Evolutionary conservation across 306 rosid species (phyloP), one percentile per base, ranked within the genome.

Genomic region (Quercus mongolica): DNA sequence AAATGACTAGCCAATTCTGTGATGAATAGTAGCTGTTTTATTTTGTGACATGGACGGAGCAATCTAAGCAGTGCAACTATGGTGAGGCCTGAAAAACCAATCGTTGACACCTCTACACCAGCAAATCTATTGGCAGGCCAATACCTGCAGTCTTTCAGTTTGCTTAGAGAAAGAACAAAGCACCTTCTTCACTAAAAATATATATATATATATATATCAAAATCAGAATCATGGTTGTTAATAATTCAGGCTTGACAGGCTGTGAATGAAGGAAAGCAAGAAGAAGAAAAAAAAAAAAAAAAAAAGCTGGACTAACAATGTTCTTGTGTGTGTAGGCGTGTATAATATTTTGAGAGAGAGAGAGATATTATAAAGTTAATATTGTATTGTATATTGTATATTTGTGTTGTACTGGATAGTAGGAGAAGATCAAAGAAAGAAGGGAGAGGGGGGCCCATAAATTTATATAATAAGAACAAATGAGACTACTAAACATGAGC

Each of bases 241-340:
- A 92, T 91, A 84, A 94, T 90, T 92, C 87, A 83, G 85, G 82
- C 73, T 82, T 89, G 96, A 91, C 97, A 92, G 98, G 85, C 97
- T 94, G 98, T 94, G 89, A 84, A 67, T 3, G 87, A 82, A 85
- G 71, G 87, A 83, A 86, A 78, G 88, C 83, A 80, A 83, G 79
- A 77, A 71, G 9, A 59, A 78, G 73, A 81, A 83, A 76, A 81
- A 84, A 80, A 76, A 84, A 80, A 78, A 38, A 38, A 80, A 79
- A 78, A 76, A 79, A 82, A 80, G 85, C 77, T 87, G 88, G 76
- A 80, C 78, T 52, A 75, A 85, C 81, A 85, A 81, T 85, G 87
- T 88, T 84, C 74, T 74, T 85, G 92, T 88, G 82, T 85, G 89
- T 76, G 76, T 41, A 41, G 76, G 80, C 69, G 26, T 76, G 73